Evolutionary conservation across 345 rosid species (phyloP).

Genomic region (Rhizophora mangle): DNA sequence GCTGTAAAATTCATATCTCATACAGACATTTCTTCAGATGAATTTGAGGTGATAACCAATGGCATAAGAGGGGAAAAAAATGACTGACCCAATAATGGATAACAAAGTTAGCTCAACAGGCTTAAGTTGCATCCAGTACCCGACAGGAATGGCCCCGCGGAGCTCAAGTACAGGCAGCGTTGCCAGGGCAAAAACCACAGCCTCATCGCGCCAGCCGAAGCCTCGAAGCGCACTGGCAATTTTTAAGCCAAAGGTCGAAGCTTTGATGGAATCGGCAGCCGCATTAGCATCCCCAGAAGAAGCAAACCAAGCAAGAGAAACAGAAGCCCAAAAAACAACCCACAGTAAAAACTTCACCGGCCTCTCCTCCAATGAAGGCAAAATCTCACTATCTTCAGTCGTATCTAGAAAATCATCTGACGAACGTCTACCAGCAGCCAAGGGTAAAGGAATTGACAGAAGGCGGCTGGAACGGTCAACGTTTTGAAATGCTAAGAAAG

Average conservation of each 20-base stretch:
- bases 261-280: slow-evolving; percentile 70
- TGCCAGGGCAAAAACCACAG: slow-evolving; percentile 84
- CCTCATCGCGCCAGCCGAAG: slow-evolving; percentile 78
- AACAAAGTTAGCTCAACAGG: slow-evolving; percentile 52
- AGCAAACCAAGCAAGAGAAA: slow-evolving; percentile 76
- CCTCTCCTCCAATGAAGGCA: slow-evolving; percentile 36
- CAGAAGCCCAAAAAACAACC: slow-evolving; percentile 70
- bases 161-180: slow-evolving; percentile 91
- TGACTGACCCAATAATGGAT: slow-evolving; percentile 74
- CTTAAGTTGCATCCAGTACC: slow-evolving; percentile 92
- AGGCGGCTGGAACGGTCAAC: slow-evolving; percentile 6
- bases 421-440: slow-evolving; percentile 20
- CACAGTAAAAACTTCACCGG: slow-evolving; percentile 49
- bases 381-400: slow-evolving; percentile 28
- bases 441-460: slow-evolving; percentile 10
- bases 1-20: slow-evolving; percentile 1
- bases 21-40: slow-evolving; percentile 3
- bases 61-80: neutral
- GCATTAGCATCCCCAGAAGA: slow-evolving; percentile 79
- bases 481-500: slow-evolving; percentile 18
- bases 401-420: slow-evolving; percentile 32
- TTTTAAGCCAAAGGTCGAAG: slow-evolving; percentile 73
- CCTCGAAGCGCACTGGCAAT: slow-evolving; percentile 61
- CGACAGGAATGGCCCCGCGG: slow-evolving; percentile 94
- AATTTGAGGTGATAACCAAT: slow-evolving; percentile 2